Base-by-base conservation (phyloP, 2,329 filamentous ascomycete genomes). In the Periconia macrospinosa region DNA sequence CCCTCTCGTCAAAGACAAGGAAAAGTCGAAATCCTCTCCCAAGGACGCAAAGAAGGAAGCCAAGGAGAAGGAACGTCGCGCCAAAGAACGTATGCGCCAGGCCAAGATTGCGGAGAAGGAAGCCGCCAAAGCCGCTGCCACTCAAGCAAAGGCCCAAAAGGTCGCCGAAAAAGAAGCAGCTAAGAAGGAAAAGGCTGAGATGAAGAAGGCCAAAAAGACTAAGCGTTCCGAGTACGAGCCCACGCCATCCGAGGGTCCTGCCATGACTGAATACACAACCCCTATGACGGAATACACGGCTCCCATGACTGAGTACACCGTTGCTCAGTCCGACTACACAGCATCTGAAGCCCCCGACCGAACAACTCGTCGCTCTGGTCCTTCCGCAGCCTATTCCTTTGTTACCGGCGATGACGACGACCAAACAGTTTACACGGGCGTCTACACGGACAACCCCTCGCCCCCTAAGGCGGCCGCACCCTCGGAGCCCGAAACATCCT, bases 31-130 rank as follows among this genome's bases (percentile, higher is more conserved):
- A 46, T 37, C 40, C 5, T 19, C 54, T 67, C 73, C 52, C 68
- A 77, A 60, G 74, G 68, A 75, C 54, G 68, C 70, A 55, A 71
- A 71, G 65, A 69, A 72, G 58, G 67, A 72, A 54, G 70, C 68
- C 55, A 73, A 73, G 47, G 70, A 65, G 41, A 72, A 72, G 58
- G 66, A 73, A 56, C 55, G 54, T 33, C 70, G 69, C 45, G 70
- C 69, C 70, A 86, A 73, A 78, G 81, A 65, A 79, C 87, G 75
- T 74, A 74, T 72, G 68, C 62, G 63, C 54, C 66, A 84, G 80
- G 58, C 83, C 57, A 71, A 68, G 49, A 64, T 68, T 42, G 67
- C 66, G 15, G 72, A 75, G 51, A 75, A 75, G 62, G 68, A 73
- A 55, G 63, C 69, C 41, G 63, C 64, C 18, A 68, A 63, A 56